These are phyloP conservation scores for Olyra latifolia DNA, from an alignment of 176 grass and related monocot species.

Conservation along the genomic window DNA sequence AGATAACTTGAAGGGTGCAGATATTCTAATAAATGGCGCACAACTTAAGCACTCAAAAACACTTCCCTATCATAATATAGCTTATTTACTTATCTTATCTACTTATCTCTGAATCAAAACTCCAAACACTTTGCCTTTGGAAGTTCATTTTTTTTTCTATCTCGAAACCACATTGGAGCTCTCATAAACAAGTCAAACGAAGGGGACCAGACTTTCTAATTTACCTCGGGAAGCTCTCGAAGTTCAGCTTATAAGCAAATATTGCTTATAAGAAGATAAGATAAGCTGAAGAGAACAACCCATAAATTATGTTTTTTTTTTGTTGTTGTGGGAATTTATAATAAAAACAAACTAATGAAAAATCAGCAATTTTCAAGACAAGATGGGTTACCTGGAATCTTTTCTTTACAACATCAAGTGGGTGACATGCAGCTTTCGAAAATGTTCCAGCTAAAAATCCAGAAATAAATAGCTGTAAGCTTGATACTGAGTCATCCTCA, in stretches of 20 bases:
- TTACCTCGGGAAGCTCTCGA: no score
- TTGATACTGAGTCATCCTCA: conserved; percentile 64
- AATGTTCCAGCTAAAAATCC: conserved; percentile 88
- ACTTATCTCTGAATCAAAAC: no score
- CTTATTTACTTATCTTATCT: no score
- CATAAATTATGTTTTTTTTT: background rate
- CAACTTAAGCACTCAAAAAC: background rate
- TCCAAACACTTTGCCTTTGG: no score
- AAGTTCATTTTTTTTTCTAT: no score
- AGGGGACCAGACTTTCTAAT: no score
- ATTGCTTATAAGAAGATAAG: no score
- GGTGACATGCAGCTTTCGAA: conserved; percentile 80
- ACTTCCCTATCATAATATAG: background rate
- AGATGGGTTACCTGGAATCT: conserved; percentile 74
- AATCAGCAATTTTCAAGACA: conserved; percentile 10
- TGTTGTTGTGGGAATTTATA: background rate
- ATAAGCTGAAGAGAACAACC: no score
- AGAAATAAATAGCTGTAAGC: conserved; percentile 93
- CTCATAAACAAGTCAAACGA: no score
- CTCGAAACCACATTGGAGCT: no score
- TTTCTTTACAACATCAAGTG: conserved; percentile 99
- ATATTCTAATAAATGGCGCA: conserved; percentile 14
- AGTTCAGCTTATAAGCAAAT: no score
- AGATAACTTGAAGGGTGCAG: background rate
- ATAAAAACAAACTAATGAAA: background rate